Conservation (phyloP, 2,329 filamentous ascomycete genomes). For the Lecanicillium sp. region DNA sequence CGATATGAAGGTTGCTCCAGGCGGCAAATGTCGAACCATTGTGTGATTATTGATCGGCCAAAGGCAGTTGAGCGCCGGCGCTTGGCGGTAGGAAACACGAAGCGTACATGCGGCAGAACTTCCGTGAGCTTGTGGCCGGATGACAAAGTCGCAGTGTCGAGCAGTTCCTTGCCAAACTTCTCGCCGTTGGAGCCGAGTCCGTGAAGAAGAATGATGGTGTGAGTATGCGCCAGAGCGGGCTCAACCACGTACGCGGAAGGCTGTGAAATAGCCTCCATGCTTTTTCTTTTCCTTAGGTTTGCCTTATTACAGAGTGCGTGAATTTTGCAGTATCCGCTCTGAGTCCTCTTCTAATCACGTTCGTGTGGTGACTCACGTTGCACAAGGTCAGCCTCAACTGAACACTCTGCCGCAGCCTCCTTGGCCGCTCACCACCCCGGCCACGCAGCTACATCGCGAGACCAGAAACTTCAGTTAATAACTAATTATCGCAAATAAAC, state of each 20-base stretch:
- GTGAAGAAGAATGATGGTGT: conserved; percentile 27
- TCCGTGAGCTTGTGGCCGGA: conserved; percentile 26
- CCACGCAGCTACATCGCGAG: no score
- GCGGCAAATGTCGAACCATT: conserved; percentile 46
- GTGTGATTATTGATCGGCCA: conserved; percentile 36
- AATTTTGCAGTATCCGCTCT: no score
- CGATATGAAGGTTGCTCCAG: conserved; percentile 34
- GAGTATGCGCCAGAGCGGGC: conserved; percentile 20
- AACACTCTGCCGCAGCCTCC: no score
- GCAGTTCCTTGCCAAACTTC: conserved; percentile 27
- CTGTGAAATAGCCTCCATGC: no score
- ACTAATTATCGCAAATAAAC: no score
- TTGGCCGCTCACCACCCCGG: no score
- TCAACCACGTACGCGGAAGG: conserved; percentile 19
- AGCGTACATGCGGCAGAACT: conserved; percentile 33
- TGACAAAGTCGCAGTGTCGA: conserved; percentile 23
- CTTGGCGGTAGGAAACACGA: conserved; percentile 45
- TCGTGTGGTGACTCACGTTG: no score
- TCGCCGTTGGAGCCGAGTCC: conserved; percentile 27
- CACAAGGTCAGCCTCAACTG: no score
- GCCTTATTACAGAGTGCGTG: no score
- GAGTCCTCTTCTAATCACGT: no score
- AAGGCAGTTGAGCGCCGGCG: conserved; percentile 38
- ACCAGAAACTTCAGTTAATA: no score
- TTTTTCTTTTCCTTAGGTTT: no score